Percentiles rank a stretch among this genome's conserved stretches.
Evolutionary conservation across 31 red algal genomes (phyloP).

Genomic region (Odonthalia washingtoniensis): DNA sequence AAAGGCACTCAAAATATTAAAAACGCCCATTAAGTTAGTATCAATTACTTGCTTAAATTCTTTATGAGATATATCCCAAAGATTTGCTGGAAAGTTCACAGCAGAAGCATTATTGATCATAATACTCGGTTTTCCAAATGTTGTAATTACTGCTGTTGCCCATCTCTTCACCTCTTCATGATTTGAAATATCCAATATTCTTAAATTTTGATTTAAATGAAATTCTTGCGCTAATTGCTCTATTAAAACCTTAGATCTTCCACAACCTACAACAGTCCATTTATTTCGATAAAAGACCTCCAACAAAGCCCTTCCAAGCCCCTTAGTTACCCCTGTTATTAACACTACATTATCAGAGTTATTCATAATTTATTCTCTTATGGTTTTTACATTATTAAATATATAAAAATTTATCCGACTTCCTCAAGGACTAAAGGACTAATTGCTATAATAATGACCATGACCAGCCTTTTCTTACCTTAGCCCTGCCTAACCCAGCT

Average conservation of each 20-base stretch:
- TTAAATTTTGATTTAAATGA: slow-evolving; percentile 6
- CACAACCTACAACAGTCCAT: neutral
- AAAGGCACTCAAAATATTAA: slow-evolving; percentile 5
- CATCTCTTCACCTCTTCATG: neutral
- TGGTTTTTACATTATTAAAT: too few species aligned
- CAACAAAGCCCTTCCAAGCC: neutral
- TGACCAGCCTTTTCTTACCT: too few species aligned
- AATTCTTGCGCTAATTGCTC: slow-evolving; percentile 2
- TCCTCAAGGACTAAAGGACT: too few species aligned
- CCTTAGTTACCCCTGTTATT: slow-evolving; percentile 10
- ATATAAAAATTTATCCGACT: too few species aligned
- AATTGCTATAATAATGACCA: too few species aligned
- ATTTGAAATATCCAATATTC: slow-evolving; percentile 1
- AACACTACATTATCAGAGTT: slow-evolving; percentile 7
- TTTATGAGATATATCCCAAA: neutral
- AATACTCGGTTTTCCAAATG: neutral
- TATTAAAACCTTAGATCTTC: neutral
- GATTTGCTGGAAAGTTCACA: neutral
- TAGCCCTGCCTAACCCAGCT: too few species aligned
- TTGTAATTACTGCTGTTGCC: neutral
- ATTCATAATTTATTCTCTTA: too few species aligned
- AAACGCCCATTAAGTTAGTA: slow-evolving; percentile 9
- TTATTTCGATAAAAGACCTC: neutral
- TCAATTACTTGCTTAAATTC: slow-evolving; percentile 9
- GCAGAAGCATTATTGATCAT: slow-evolving; percentile 9